Evolutionary conservation across 2,329 filamentous ascomycete genomes (phyloP).

Genomic region (Thelonectria blattea): DNA sequence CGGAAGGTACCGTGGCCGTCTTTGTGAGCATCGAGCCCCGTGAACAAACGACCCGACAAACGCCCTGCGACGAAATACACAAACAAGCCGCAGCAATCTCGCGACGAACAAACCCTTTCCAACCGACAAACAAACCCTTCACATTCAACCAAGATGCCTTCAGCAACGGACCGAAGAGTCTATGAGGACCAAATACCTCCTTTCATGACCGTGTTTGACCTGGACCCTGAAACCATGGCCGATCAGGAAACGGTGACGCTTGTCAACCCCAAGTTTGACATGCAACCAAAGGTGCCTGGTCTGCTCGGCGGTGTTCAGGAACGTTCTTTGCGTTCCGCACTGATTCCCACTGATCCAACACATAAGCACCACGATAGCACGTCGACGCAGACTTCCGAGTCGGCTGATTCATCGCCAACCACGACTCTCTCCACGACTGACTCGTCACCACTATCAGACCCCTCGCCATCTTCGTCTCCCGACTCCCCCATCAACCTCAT

Average conservation of each 20-base stretch:
- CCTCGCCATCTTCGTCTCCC: conserved; percentile 89
- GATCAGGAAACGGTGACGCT: conserved; percentile 61
- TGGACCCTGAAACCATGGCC: conserved; percentile 62
- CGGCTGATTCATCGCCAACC: conserved; percentile 92
- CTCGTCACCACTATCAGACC: conserved; percentile 86
- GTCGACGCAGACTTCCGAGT: conserved; percentile 80
- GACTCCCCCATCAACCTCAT: conserved; percentile 83
- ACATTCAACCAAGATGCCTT: conserved; percentile 59
- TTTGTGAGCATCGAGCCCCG: conserved; percentile 14
- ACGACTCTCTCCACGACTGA: conserved; percentile 93
- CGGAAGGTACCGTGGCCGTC: conserved; percentile 29
- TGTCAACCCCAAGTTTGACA: conserved; percentile 58
- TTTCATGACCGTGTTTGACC: conserved; percentile 77
- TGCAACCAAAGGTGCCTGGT: conserved; percentile 49
- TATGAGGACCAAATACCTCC: conserved; percentile 76
- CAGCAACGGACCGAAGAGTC: conserved; percentile 64
- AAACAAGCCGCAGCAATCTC: conserved; percentile 10
- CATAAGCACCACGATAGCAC: conserved; percentile 79
- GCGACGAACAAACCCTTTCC: conserved; percentile 8
- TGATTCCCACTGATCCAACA: conserved; percentile 53
- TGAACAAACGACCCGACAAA: conserved; percentile 8
- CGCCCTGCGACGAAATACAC: neutral
- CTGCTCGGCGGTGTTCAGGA: conserved; percentile 47
- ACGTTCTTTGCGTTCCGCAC: conserved; percentile 47
- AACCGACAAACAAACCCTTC: conserved; percentile 10